phyloP scores from a whole-genome alignment of 163 green algal species.

The Scenedesmus sp. region DNA sequence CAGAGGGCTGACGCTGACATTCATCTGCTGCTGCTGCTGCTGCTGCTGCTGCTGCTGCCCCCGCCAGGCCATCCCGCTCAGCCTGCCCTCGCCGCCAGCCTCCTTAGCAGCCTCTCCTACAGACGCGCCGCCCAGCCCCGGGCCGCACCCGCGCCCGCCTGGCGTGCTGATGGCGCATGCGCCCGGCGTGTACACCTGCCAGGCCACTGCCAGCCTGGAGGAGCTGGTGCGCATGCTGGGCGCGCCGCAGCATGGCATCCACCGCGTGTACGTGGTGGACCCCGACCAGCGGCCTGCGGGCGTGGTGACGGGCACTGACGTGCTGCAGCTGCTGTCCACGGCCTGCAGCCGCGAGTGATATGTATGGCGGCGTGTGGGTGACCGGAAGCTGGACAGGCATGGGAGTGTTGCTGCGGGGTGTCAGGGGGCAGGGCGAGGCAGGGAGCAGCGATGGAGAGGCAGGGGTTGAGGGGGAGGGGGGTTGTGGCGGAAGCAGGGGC shows the following conservation, averaged over 20 bases:
- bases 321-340: constrained; percentile 65
- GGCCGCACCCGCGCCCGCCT: background rate
- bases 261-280: constrained; percentile 87
- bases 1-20: no score
- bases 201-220: constrained; percentile 39
- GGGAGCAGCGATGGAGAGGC: background rate
- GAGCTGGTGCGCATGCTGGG: constrained; percentile 76
- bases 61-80: constrained; percentile 72
- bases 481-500: background rate
- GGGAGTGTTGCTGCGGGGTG: background rate
- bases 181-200: constrained; percentile 29
- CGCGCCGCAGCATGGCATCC: constrained; percentile 64
- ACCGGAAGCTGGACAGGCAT: no score
- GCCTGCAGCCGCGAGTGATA: constrained; percentile 29
- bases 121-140: background rate
- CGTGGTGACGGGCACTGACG: constrained; percentile 88
- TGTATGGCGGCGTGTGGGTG: no score
- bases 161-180: constrained; percentile 43
- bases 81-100: background rate
- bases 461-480: background rate
- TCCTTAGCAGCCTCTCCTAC: constrained; percentile 15
- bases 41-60: background rate
- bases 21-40: background rate
- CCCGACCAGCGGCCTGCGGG: constrained; percentile 66
- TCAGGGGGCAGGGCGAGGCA: background rate